A percentile compares a stretch with the other conserved stretches of the same genome.
phyloP scores from a whole-genome alignment of 495 filamentous ascomycete genomes.

The Extremus antarcticus region DNA sequence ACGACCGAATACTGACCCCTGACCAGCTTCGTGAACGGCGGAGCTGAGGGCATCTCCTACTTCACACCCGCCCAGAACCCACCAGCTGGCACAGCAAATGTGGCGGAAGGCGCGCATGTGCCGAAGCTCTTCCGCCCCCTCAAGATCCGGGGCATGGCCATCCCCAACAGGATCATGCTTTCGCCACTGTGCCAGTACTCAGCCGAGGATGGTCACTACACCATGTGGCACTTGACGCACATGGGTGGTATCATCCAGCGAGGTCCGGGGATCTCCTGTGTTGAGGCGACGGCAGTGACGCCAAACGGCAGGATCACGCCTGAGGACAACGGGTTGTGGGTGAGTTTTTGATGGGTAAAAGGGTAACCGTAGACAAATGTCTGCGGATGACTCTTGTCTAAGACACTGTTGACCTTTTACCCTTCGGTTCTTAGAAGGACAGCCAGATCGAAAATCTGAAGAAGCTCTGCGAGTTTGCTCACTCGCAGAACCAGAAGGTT shows the following conservation, averaged over 20 bases:
- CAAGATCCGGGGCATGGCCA: constrained; percentile 21
- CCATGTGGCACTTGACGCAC: constrained; percentile 19
- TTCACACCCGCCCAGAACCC: constrained; percentile 57
- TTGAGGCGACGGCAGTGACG: constrained; percentile 62
- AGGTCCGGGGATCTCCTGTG: constrained; percentile 56
- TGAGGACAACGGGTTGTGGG: constrained; percentile 51
- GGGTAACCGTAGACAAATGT: too few species aligned
- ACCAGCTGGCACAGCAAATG: constrained; percentile 52
- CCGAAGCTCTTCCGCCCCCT: constrained; percentile 55
- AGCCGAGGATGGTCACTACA: constrained; percentile 20
- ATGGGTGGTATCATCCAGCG: constrained; percentile 22
- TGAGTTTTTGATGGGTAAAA: too few species aligned
- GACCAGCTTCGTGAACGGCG: constrained; percentile 15
- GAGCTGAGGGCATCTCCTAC: constrained; percentile 41
- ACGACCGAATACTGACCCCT: neutral
- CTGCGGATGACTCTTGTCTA: too few species aligned
- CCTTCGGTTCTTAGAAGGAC: constrained; percentile 70
- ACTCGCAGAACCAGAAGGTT: constrained; percentile 58
- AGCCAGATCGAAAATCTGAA: constrained; percentile 53
- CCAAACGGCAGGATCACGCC: constrained; percentile 72
- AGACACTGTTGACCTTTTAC: too few species aligned
- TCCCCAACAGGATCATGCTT: constrained; percentile 25
- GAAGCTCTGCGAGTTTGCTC: constrained; percentile 55
- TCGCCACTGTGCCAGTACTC: constrained; percentile 24
- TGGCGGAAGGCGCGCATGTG: constrained; percentile 43